Conservation (phyloP, 257 asterid species). For the Jacaranda copaia region DNA sequence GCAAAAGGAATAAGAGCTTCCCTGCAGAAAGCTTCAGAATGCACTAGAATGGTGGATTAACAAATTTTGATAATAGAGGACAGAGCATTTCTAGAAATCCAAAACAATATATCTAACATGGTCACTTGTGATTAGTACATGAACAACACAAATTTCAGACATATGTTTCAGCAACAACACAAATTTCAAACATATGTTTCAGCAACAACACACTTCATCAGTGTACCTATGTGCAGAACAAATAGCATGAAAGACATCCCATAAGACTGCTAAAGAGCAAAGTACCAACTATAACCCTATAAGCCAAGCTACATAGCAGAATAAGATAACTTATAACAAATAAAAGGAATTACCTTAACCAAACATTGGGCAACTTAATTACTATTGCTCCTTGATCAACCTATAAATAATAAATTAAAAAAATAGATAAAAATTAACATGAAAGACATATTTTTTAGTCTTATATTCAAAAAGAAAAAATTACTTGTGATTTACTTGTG, state of each 20-base stretch:
- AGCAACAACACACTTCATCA: constrained; percentile 32
- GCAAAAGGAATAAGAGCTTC: constrained; percentile 35
- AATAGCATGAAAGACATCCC: constrained; percentile 37
- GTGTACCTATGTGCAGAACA: constrained; percentile 41
- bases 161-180: too few species aligned
- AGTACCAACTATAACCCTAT: too few species aligned
- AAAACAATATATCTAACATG: constrained; percentile 34
- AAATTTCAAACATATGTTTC: constrained; percentile 39
- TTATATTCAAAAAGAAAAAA: too few species aligned
- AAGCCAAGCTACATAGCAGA: too few species aligned
- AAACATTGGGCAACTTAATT: too few species aligned
- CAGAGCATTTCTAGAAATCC: constrained; percentile 38
- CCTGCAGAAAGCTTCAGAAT: constrained; percentile 41
- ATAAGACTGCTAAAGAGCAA: constrained; percentile 39
- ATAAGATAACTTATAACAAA: too few species aligned
- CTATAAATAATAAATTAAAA: too few species aligned
- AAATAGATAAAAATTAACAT: too few species aligned
- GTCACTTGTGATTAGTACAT: constrained; percentile 31
- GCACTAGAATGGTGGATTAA: constrained; percentile 35
- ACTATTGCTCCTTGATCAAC: too few species aligned
- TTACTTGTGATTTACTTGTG: too few species aligned
- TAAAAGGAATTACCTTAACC: too few species aligned
- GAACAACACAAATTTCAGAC: constrained; percentile 29
- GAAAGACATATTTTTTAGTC: too few species aligned
- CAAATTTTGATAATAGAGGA: constrained; percentile 37